Percentiles rank a stretch among this genome's conserved stretches.
These are phyloP conservation scores for Trypanosoma melophagium DNA, from an alignment of 208 protist species.

Conservation along the genomic window DNA sequence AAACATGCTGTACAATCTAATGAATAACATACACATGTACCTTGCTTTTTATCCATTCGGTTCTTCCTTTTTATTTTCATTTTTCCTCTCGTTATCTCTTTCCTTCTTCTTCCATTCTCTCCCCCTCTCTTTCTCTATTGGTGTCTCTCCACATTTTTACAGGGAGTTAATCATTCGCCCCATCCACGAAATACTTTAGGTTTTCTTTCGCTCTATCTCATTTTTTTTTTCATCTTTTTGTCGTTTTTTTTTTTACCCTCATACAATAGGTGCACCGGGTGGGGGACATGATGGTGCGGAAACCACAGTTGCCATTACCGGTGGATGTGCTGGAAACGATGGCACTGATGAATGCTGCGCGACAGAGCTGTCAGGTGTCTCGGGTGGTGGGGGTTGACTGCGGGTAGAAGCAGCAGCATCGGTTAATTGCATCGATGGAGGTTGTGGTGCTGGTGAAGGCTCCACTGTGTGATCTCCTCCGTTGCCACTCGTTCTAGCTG, in stretches of 20 bases:
- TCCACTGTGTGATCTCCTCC: conserved; percentile 1
- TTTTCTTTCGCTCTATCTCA: not conserved
- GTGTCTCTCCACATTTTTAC: too few species aligned
- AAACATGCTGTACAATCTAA: not conserved
- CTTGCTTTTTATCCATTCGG: not conserved
- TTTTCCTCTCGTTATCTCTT: conserved; percentile 1
- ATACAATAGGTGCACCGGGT: conserved; percentile 11
- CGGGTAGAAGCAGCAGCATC: not conserved
- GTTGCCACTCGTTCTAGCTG: not conserved
- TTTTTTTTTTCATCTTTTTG: not conserved
- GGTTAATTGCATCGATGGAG: not conserved
- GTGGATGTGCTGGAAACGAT: conserved; percentile 13
- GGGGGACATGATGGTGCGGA: not conserved
- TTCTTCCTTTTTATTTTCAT: conserved; percentile 13
- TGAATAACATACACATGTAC: not conserved
- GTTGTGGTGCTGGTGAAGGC: conserved; percentile 18
- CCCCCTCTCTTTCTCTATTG: not conserved
- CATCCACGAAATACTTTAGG: not conserved
- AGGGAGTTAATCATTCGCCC: too few species aligned
- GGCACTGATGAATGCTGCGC: not conserved
- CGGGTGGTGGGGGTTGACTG: conserved; percentile 14
- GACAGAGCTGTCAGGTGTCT: conserved; percentile 4
- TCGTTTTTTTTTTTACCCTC: not conserved
- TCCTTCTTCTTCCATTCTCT: conserved; percentile 3
- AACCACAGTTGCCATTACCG: not conserved